Base-by-base conservation (phyloP, 2,329 filamentous ascomycete genomes). In the Cytospora piceae region DNA sequence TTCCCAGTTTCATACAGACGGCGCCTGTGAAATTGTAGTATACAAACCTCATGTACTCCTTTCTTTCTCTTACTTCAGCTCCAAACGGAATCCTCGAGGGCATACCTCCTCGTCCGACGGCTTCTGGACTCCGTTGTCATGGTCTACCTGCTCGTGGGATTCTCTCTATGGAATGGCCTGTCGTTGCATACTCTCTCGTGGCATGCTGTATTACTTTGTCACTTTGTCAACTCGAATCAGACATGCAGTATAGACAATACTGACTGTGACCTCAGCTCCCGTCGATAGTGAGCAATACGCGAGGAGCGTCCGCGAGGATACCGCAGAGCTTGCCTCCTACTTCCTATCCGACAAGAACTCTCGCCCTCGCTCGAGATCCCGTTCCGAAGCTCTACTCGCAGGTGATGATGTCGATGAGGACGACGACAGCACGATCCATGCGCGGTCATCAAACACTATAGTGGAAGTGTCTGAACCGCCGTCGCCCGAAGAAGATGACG, bases 321-420 rank as follows among this genome's bases (percentile, higher is more conserved):
- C 93, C 2, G 92, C 93, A 60, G 92, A 96, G 77, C 83, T 97
- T 64, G 93, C 93, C 53, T 92, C 87, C 22, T 93, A 94, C 74
- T 89, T 92, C 58, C 84, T 97, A 32, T 89, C 89, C 49, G 87
- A 91, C 71, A 83, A 84, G 71, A 78, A 82, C 65, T 75, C 78
- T 65, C 75, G 75, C 37, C 78, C 71, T 39, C 77, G 75, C 56
- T 74, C 75, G 63, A 76, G 75, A 55, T 77, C 78, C 22, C 73
- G 72, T 49, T 76, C 77, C 2, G 66, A 63, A 20, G 53, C 42
- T 14, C 34, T 65, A 20, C 51, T 63, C 20, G 51, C 46, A 14
- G 63, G 51, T 34, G 46, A 55, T 14, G 37, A 63, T 31, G 75
- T 77, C 34, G 59, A 72, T 64, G 73, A 76, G 32, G 69, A 73